These are phyloP conservation scores for Fusarium penzigii DNA, from an alignment of 2,329 filamentous ascomycete species.

Conservation along the genomic window DNA sequence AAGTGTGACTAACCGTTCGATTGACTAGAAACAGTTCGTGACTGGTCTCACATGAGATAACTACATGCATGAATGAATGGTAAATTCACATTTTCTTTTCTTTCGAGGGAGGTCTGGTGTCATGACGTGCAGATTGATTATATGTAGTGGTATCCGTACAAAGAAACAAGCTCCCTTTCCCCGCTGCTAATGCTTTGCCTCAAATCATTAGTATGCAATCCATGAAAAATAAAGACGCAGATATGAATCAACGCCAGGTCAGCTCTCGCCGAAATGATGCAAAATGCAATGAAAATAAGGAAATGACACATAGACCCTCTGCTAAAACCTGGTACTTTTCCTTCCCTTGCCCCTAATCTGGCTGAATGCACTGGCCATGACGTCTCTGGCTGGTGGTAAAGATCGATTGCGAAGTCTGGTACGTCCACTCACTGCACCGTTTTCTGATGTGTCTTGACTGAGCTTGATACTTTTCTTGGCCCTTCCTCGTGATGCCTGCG, in stretches of 20 bases:
- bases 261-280: neutral
- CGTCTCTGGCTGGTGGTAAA: slow-evolving; percentile 18
- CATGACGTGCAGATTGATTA: too few species aligned
- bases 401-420: slow-evolving; percentile 12
- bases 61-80: slow-evolving; percentile 5
- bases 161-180: too few species aligned
- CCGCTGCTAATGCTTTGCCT: too few species aligned
- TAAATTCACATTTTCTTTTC: neutral
- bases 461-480: slow-evolving; percentile 16
- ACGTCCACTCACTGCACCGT: neutral
- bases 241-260: neutral
- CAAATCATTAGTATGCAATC: too few species aligned
- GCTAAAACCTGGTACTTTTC: slow-evolving; percentile 21
- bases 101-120: too few species aligned
- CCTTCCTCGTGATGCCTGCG: slow-evolving; percentile 17
- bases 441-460: slow-evolving; percentile 23
- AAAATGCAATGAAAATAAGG: slow-evolving; percentile 1
- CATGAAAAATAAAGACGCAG: neutral
- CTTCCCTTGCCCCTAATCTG: slow-evolving; percentile 26
- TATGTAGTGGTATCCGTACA: too few species aligned
- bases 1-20: neutral
- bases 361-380: slow-evolving; percentile 23
- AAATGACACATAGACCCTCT: slow-evolving; percentile 2
- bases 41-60: slow-evolving; percentile 24
- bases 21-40: slow-evolving; percentile 16